These are phyloP conservation scores for Pyronema domesticum DNA, from an alignment of 495 filamentous ascomycete species.

Conservation along the genomic window DNA sequence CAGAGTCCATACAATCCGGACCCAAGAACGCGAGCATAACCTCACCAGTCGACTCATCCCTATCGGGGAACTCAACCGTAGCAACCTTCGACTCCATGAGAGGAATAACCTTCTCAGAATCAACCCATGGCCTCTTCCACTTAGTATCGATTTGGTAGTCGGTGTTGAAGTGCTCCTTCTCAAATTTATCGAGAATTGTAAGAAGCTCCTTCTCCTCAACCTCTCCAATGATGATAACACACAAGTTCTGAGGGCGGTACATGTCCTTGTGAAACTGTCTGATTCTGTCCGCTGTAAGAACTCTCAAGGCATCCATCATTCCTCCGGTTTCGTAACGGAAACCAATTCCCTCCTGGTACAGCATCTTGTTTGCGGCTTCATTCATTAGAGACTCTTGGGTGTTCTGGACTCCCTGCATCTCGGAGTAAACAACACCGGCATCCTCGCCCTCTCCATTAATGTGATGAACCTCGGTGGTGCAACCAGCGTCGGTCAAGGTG, in stretches of 20 bases:
- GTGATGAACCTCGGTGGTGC: slow-evolving; percentile 92
- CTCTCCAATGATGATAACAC: slow-evolving; percentile 74
- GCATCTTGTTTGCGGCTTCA: slow-evolving; percentile 49
- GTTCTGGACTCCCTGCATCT: slow-evolving; percentile 95
- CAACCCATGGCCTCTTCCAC: slow-evolving; percentile 56
- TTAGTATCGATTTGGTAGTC: no score
- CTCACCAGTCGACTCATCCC: slow-evolving; percentile 84
- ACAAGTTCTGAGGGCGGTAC: slow-evolving; percentile 96
- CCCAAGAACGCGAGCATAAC: slow-evolving; percentile 70
- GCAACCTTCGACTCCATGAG: slow-evolving; percentile 51
- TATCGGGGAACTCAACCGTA: slow-evolving; percentile 83
- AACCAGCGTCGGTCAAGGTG: slow-evolving; percentile 77
- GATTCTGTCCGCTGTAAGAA: slow-evolving; percentile 74
- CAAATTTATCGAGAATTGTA: slow-evolving; percentile 66
- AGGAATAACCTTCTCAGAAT: slow-evolving; percentile 57
- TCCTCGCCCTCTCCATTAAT: slow-evolving; percentile 84
- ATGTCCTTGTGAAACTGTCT: slow-evolving; percentile 84
- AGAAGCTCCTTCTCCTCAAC: slow-evolving; percentile 68
- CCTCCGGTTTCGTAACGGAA: slow-evolving; percentile 96
- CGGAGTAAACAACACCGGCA: slow-evolving; percentile 94
- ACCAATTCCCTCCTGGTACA: slow-evolving; percentile 78
- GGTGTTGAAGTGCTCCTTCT: slow-evolving; percentile 33
- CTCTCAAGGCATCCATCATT: slow-evolving; percentile 79
- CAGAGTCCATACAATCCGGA: slow-evolving; percentile 51
- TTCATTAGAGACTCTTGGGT: slow-evolving; percentile 68